Base-by-base conservation (phyloP, 495 filamentous ascomycete genomes). In the Friedmanniomyces endolithicus region DNA sequence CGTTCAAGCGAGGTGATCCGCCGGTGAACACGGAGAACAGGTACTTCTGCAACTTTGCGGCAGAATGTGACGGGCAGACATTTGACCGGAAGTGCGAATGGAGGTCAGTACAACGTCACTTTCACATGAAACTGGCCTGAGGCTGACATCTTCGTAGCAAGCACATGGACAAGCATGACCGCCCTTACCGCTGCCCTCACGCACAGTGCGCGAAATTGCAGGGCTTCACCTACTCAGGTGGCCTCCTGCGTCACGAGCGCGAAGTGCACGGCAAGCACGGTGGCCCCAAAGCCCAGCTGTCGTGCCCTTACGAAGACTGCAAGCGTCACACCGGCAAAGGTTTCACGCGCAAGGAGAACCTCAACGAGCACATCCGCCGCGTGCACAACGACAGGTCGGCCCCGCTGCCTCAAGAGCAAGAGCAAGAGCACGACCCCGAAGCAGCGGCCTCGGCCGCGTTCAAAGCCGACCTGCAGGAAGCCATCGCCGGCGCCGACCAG, bases 151-250 rank as follows among this genome's bases (percentile, higher is more conserved):
- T 40, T 49, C 16, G 12, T 17, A 90, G 88, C 55, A 90, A 95
- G 71, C 90, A 96, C 67, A 94, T 94, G 87, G 90, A 96, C 72
- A 96, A 95, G 69, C 90, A 96, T 64, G 87, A 90, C 52, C 76
- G 90, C 17, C 90, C 90, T 0, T 95, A 94, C 70, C 84, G 87
- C 55, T 96, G 90, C 67, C 68, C 69, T 23, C 79, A 85, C 24
- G 74, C 75, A 16, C 81, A 79, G 19, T 96, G 90, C 66, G 86
- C 88, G 58, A 94, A 94, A 59, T 77, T 95, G 0, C 84, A 85
- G 58, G 90, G 90, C 19, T 95, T 96, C 71, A 95, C 90, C 14
- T 96, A 95, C 67, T 87, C 84, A 0, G 90, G 90, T 20, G 90
- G 90, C 11, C 78, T 96, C 1, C 68, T 89, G 9, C 79, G 90